These are phyloP conservation scores for Fagus crenata DNA, from an alignment of 306 rosid genomes.

Conservation along the genomic window DNA sequence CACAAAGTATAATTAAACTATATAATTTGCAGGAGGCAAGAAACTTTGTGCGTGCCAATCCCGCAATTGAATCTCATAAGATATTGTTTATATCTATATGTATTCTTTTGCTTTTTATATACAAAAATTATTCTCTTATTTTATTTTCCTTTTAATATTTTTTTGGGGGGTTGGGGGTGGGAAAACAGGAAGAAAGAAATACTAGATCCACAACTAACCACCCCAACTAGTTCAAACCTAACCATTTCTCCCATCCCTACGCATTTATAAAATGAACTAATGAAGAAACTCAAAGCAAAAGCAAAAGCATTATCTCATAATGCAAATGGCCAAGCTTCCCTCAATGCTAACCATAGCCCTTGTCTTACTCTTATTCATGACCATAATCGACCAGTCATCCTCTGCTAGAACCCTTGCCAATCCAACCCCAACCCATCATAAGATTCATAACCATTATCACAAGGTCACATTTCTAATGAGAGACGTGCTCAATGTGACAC, in stretches of 20 bases:
- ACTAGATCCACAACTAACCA: constrained; percentile 1
- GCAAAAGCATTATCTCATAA: constrained; percentile 19
- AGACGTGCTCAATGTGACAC: constrained; percentile 47
- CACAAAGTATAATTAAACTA: no score
- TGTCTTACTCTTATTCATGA: constrained; percentile 29
- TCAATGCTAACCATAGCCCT: constrained; percentile 21
- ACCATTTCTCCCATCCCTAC: constrained; percentile 5
- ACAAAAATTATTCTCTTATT: no score
- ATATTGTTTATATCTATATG: no score
- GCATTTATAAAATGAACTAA: constrained; percentile 24
- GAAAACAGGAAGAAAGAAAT: no score
- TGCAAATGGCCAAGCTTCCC: constrained; percentile 46
- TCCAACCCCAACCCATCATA: constrained; percentile 38
- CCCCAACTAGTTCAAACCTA: constrained; percentile 5
- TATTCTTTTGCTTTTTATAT: no score
- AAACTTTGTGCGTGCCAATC: no score
- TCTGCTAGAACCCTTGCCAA: constrained; percentile 51
- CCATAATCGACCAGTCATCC: constrained; percentile 30
- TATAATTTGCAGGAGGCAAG: no score
- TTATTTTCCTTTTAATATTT: no score
- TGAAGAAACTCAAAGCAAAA: constrained; percentile 17
- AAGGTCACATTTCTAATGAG: constrained; percentile 56
- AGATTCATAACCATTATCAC: constrained; percentile 28
- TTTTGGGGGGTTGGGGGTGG: no score
- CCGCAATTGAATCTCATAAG: no score